Base-by-base conservation (phyloP, 495 filamentous ascomycete genomes). In the Penicillium turbatum region DNA sequence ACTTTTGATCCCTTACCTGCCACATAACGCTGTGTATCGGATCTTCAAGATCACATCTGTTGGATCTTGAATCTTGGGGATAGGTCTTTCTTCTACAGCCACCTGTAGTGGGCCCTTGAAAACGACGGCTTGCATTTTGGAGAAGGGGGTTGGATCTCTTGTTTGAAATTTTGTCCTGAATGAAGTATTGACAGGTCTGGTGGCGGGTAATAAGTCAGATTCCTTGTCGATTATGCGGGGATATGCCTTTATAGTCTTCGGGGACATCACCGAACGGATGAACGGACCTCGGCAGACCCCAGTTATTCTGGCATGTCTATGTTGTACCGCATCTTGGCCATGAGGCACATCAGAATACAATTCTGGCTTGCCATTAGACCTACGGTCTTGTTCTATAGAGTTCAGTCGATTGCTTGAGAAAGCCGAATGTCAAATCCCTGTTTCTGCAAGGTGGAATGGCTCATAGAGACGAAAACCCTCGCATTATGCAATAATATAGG, bases 31-130 rank as follows among this genome's bases (percentile, higher is more conserved):
- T 2, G 90, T 89, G 55, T 88, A 86, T 44, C 81, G 76, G 36
- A 96, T 87, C 68, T 90, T 91, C 50, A 96, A 79, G 53, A 97
- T 83, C 48, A 87, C 82, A 67, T 96, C 92, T 43, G 77, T 83
- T 5, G 82, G 69, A 12, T 89, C 77, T 56, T 86, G 70, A 49
- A 96, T 83, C 21, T 71, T 54, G 1, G 77, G 77, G 6, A 70
- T 63, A 0, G 75, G 75, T 31, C 74, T 66, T 36, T 77, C 55
- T 53, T 79, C 76, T 1, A 80, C 48, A 8, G 64, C 68, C 19
- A 72, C 66, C 52, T 68, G 29, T 9, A 68, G 46, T 11, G 69
- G 65, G 15, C 67, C 69, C 51, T 70, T 68, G 60, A 72, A 72
- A 8, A 72, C 60, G 3, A 72, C 69, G 5, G 69, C 63, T 38